phyloP scores from a whole-genome alignment of 768 basidiomycete genomes.

The Psilocybe cyanescens region DNA sequence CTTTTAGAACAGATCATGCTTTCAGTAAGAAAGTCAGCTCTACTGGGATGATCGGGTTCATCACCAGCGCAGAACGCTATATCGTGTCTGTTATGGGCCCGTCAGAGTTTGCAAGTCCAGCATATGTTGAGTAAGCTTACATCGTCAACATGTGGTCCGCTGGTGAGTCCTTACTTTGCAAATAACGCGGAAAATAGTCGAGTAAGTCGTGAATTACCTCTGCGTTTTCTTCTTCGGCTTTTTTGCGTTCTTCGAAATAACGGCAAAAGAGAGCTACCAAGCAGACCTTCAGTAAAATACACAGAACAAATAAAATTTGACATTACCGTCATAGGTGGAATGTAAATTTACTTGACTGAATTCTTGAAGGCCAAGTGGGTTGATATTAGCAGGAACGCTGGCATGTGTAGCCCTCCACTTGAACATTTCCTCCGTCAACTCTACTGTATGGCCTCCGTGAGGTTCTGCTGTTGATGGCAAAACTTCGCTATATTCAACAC shows the following conservation, averaged over 20 bases:
- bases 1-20: conserved; percentile 52
- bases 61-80: conserved; percentile 57
- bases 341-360: conserved; percentile 52
- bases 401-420: conserved; percentile 33
- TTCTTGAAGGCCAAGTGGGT: conserved; percentile 49
- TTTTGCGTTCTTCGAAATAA: conserved; percentile 27
- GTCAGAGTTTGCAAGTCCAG: neutral
- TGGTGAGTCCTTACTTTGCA: conserved; percentile 53
- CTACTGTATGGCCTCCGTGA: conserved; percentile 24
- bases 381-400: conserved; percentile 37
- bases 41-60: conserved; percentile 43
- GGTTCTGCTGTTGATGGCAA: conserved; percentile 16
- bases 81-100: conserved; percentile 54
- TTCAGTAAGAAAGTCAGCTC: conserved; percentile 63
- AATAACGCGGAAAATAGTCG: conserved; percentile 57
- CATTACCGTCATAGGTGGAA: conserved; percentile 58
- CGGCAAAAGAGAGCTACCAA: conserved; percentile 44
- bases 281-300: conserved; percentile 1
- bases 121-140: conserved; percentile 37
- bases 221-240: conserved; percentile 36
- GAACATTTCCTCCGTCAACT: conserved; percentile 45
- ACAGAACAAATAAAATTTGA: neutral
- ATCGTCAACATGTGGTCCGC: conserved; percentile 62
- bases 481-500: conserved; percentile 48
- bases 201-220: conserved; percentile 50